phyloP scores from a whole-genome alignment of 768 basidiomycete species.

The Nidularia sp. region DNA sequence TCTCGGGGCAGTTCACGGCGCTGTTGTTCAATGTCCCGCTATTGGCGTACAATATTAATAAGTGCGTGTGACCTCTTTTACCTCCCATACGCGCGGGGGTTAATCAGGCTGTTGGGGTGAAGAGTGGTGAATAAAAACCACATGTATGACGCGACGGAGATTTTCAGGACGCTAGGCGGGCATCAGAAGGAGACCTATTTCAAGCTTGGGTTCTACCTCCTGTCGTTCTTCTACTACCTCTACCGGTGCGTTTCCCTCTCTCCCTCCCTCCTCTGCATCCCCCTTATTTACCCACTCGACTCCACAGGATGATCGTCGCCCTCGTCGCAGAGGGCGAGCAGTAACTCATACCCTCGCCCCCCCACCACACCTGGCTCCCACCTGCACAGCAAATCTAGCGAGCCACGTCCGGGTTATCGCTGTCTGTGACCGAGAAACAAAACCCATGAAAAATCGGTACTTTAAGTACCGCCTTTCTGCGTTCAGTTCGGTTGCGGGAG shows the following conservation, averaged over 20 bases:
- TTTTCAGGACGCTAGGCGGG: slow-evolving; percentile 86
- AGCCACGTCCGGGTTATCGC: no score
- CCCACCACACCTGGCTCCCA: no score
- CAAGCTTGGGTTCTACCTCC: slow-evolving; percentile 88
- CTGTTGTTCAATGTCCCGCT: slow-evolving; percentile 87
- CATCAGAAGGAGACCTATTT: slow-evolving; percentile 97
- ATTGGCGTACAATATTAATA: slow-evolving; percentile 88
- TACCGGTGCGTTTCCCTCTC: slow-evolving; percentile 58
- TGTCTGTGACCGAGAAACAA: no score
- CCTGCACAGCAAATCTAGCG: no score
- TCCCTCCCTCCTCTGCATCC: not conserved
- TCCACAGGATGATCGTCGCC: slow-evolving; percentile 75
- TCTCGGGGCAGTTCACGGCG: slow-evolving; percentile 90
- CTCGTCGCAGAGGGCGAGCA: slow-evolving; percentile 72
- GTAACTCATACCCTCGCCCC: slow-evolving; percentile 5
- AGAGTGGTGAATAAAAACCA: slow-evolving; percentile 69
- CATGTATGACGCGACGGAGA: slow-evolving; percentile 99
- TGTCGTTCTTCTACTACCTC: slow-evolving; percentile 89
- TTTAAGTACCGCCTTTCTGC: no score
- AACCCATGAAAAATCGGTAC: no score
- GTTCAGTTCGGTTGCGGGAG: no score
- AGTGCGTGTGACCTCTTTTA: slow-evolving; percentile 51
- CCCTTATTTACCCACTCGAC: not conserved
- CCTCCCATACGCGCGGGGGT: not conserved
- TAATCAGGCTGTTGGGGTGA: not conserved